Conservation (phyloP, 345 rosid species). For the Arabidopsis arenosa region DNA sequence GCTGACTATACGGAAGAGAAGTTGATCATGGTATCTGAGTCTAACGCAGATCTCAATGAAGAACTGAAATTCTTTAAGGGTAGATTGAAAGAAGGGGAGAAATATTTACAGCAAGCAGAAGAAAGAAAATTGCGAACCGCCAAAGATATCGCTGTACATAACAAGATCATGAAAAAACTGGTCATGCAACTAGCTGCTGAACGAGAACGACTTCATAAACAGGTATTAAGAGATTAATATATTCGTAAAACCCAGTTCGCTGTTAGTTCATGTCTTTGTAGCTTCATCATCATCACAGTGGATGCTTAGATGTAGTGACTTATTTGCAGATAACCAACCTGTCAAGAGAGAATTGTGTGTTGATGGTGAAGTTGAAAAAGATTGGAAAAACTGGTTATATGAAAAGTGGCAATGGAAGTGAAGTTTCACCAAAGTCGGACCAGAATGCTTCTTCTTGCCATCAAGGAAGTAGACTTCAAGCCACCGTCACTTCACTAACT, state of each 20-base stretch:
- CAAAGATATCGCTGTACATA: constrained; percentile 66
- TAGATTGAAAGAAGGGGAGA: constrained; percentile 69
- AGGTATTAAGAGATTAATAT: constrained; percentile 53
- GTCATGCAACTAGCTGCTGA: constrained; percentile 76
- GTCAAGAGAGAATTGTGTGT: constrained; percentile 61
- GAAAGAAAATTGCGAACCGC: constrained; percentile 68
- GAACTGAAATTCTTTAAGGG: constrained; percentile 71
- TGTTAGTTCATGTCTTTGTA: constrained; percentile 14
- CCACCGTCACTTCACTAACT: constrained; percentile 35
- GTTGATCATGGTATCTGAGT: constrained; percentile 74
- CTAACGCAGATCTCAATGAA: constrained; percentile 72
- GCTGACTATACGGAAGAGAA: constrained; percentile 84
- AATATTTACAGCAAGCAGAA: constrained; percentile 69
- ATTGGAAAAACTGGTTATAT: constrained; percentile 41
- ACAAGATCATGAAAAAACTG: constrained; percentile 78
- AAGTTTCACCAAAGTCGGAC: constrained; percentile 28
- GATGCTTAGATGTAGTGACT: constrained; percentile 8
- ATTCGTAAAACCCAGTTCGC: neutral
- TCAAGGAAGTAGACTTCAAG: constrained; percentile 40
- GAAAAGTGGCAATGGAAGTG: constrained; percentile 36
- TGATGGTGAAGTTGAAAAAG: constrained; percentile 65
- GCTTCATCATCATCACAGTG: constrained; percentile 21
- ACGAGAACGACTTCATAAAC: constrained; percentile 87
- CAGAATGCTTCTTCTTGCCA: constrained; percentile 25
- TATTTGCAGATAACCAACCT: constrained; percentile 66